Conservation (phyloP, 345 rosid genomes). For the Rhodomyrtus tomentosa region DNA sequence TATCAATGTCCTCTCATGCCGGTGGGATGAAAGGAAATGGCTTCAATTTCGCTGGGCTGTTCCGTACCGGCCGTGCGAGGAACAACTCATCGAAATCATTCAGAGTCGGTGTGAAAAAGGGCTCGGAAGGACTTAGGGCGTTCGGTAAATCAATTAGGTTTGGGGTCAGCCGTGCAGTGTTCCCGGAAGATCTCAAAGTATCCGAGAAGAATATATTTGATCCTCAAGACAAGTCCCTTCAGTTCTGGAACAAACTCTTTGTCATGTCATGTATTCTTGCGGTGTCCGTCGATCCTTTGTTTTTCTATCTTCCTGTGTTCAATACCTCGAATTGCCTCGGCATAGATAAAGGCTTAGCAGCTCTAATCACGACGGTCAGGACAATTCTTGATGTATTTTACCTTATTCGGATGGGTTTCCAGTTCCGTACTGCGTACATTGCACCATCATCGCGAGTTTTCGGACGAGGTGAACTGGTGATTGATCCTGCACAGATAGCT, state of each 20-base stretch:
- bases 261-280: constrained; percentile 63
- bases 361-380: constrained; percentile 42
- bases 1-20: constrained; percentile 27
- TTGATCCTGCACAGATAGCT: constrained; percentile 69
- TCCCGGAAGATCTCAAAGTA: constrained; percentile 73
- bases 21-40: constrained; percentile 28
- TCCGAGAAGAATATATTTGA: constrained; percentile 57
- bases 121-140: constrained; percentile 49
- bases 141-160: constrained; percentile 39
- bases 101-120: constrained; percentile 36
- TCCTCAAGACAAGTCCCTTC: constrained; percentile 73
- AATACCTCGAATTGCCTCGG: constrained; percentile 45
- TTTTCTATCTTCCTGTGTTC: constrained; percentile 71
- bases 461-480: constrained; percentile 93
- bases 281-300: constrained; percentile 73
- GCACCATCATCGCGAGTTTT: constrained; percentile 94
- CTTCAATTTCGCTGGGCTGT: constrained; percentile 25
- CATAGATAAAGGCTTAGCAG: constrained; percentile 46
- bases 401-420: constrained; percentile 58
- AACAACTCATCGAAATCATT: constrained; percentile 43
- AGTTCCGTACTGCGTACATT: constrained; percentile 71
- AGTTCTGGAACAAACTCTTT: constrained; percentile 71
- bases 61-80: constrained; percentile 13
- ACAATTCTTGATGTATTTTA: constrained; percentile 52
- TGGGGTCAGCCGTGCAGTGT: constrained; percentile 49